Evolutionary conservation across 805 yeast genomes (phyloP).

Genomic region (Metschnikowia drakensbergensis): DNA sequence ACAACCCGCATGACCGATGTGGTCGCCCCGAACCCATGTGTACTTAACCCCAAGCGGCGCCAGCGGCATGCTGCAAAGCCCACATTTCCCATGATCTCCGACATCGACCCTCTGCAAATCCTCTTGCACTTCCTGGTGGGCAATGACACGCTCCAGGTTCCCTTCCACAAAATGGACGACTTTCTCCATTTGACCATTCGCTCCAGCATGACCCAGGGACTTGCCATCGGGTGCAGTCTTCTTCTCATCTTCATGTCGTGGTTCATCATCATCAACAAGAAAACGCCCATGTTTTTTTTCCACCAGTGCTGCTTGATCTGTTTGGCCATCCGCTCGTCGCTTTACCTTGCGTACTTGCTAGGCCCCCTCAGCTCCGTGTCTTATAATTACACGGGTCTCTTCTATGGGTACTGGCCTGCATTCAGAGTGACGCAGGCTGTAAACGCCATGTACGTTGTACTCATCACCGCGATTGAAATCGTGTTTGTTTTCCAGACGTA

Average conservation of each 20-base stretch:
- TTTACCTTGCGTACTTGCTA: constrained; percentile 52
- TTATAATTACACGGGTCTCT: constrained; percentile 35
- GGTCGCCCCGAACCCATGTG: not conserved
- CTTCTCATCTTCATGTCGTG: constrained; percentile 17
- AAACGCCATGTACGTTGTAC: constrained; percentile 54
- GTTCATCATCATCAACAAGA: constrained; percentile 39
- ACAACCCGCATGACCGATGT: not conserved
- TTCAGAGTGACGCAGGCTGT: constrained; percentile 56
- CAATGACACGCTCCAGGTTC: constrained; percentile 5
- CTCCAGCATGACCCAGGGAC: constrained; percentile 11
- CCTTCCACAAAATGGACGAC: constrained; percentile 12
- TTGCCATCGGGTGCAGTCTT: constrained; percentile 15
- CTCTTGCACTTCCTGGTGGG: constrained; percentile 12
- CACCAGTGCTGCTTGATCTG: constrained; percentile 60
- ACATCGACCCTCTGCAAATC: constrained; percentile 9
- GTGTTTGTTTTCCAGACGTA: constrained; percentile 70
- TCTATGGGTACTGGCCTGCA: constrained; percentile 26
- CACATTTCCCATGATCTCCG: constrained; percentile 6
- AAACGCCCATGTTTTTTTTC: constrained; percentile 68
- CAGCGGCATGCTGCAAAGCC: not conserved
- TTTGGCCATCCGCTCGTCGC: constrained; percentile 55
- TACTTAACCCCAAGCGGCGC: not conserved
- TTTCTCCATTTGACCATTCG: constrained; percentile 6
- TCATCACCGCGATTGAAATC: constrained; percentile 57
- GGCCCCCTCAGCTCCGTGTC: constrained; percentile 52